Percentiles rank a stretch among this genome's conserved stretches.
phyloP scores from a whole-genome alignment of 805 yeast genomes.

The Cyberlindnera galapagoensis region DNA sequence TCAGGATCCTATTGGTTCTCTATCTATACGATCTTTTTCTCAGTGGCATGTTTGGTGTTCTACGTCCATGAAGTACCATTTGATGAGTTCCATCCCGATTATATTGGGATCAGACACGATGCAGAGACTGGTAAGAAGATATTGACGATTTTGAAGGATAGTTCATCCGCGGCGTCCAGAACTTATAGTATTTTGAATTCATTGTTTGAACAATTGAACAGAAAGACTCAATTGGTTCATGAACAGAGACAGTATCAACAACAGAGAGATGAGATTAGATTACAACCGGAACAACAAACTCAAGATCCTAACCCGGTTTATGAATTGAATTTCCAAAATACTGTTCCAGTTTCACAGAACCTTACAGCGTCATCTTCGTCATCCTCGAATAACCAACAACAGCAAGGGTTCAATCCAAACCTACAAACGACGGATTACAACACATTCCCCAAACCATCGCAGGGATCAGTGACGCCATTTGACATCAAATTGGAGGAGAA shows the following conservation, averaged over 20 bases:
- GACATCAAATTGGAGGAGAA: conserved; percentile 19
- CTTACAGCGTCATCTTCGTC: conserved; percentile 10
- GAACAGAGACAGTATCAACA: conserved; percentile 19
- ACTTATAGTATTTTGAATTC: conserved; percentile 75
- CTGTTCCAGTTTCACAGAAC: conserved; percentile 24
- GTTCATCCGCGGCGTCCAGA: conserved; percentile 71
- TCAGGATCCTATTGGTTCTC: conserved; percentile 91
- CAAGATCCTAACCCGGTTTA: too few species aligned
- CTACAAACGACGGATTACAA: conserved; percentile 4
- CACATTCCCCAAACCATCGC: conserved; percentile 4
- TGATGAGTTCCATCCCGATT: conserved; percentile 44
- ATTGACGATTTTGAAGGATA: conserved; percentile 61
- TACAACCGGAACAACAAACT: conserved; percentile 10
- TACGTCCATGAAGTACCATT: conserved; percentile 56
- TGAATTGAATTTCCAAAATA: conserved; percentile 2
- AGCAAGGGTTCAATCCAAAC: conserved; percentile 1
- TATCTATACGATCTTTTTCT: conserved; percentile 80
- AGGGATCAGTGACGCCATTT: conserved; percentile 8
- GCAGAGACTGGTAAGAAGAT: conserved; percentile 79
- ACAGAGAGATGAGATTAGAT: conserved; percentile 9
- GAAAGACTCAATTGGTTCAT: conserved; percentile 52
- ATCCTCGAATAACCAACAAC: neutral
- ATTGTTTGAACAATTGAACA: conserved; percentile 72
- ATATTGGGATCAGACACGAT: conserved; percentile 56
- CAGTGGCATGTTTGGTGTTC: conserved; percentile 80